Evolutionary conservation across 2,329 filamentous ascomycete species (phyloP).

Genomic region (Penicillium concentricum): DNA sequence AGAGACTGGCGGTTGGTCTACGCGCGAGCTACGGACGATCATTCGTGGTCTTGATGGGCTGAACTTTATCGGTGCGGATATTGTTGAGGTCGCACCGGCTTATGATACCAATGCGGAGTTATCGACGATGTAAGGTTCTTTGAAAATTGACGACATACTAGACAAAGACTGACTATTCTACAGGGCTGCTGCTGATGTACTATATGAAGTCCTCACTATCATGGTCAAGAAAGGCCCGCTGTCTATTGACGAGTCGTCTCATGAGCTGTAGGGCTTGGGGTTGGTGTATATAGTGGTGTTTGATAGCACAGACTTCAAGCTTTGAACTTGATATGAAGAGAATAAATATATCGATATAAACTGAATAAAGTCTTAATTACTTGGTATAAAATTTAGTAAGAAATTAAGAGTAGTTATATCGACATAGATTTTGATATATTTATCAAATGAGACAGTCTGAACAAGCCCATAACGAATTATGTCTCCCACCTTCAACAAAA

Average conservation of each 20-base stretch:
- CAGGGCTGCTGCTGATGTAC: conserved; percentile 55
- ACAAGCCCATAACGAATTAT: neutral
- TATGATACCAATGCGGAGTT: conserved; percentile 48
- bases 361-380: too few species aligned
- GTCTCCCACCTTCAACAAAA: neutral
- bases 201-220: conserved; percentile 78
- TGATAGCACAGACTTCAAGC: neutral
- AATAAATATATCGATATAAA: too few species aligned
- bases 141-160: neutral
- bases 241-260: conserved; percentile 12
- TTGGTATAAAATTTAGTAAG: too few species aligned
- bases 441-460: neutral
- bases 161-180: neutral
- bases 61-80: conserved; percentile 49
- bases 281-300: neutral
- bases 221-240: conserved; percentile 82
- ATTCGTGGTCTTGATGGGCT: conserved; percentile 59
- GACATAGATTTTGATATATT: neutral
- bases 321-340: neutral
- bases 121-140: conserved; percentile 46
- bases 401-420: too few species aligned
- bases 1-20: conserved; percentile 62
- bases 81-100: neutral
- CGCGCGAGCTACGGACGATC: conserved; percentile 48
- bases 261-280: neutral